These are phyloP conservation scores for Apiospora pterosperma DNA, from an alignment of 2,329 filamentous ascomycete genomes.

Conservation along the genomic window DNA sequence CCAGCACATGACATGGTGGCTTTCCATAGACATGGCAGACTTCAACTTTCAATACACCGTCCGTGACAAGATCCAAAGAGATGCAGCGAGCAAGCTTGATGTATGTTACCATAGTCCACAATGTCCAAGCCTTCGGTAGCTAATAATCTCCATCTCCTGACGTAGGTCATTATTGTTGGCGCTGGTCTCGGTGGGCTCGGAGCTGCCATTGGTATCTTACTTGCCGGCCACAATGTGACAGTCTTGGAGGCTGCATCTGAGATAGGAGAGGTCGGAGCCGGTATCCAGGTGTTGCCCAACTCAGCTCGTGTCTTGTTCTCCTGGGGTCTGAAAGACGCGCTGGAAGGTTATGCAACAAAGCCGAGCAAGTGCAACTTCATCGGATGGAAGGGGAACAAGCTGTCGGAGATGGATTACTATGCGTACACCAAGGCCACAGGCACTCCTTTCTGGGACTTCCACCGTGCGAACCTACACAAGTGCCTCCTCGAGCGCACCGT, in stretches of 20 bases:
- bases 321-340: conserved; percentile 42
- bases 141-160: background rate
- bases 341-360: conserved; percentile 37
- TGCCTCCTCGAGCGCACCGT: conserved; percentile 42
- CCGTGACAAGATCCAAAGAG: conserved; percentile 14
- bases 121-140: no score
- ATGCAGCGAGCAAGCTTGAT: conserved; percentile 15
- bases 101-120: conserved; percentile 12
- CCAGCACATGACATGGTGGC: no score
- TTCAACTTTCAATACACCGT: background rate
- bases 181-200: conserved; percentile 53
- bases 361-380: conserved; percentile 44
- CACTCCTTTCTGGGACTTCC: conserved; percentile 51
- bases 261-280: conserved; percentile 46
- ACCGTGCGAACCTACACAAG: conserved; percentile 48
- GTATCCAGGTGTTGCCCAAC: conserved; percentile 49
- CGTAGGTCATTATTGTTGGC: conserved; percentile 48
- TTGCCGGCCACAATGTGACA: conserved; percentile 43
- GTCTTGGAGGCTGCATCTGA: conserved; percentile 44
- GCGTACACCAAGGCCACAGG: conserved; percentile 30
- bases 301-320: conserved; percentile 42
- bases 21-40: no score
- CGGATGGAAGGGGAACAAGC: conserved; percentile 48
- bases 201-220: conserved; percentile 42
- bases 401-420: conserved; percentile 46